These are phyloP conservation scores for Fusarium domesticum DNA, from an alignment of 2,329 filamentous ascomycete genomes.

Conservation along the genomic window DNA sequence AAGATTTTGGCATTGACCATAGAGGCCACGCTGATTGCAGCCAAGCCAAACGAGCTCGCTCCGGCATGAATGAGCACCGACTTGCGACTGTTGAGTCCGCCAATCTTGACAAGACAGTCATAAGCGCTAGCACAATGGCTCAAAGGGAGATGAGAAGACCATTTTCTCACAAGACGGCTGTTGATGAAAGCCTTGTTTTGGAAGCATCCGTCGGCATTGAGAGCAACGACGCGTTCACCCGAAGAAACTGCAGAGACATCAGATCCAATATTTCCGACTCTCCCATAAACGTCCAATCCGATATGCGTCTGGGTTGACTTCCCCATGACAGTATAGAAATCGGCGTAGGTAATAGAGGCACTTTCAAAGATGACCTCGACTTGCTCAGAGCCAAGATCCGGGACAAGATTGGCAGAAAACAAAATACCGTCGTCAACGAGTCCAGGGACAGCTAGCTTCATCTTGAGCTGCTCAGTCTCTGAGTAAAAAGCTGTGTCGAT, in stretches of 20 bases:
- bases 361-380: conserved; percentile 41
- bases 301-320: conserved; percentile 31
- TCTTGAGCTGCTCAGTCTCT: conserved; percentile 13
- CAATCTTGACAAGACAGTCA: conserved; percentile 39
- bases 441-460: conserved; percentile 28
- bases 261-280: conserved; percentile 35
- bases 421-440: conserved; percentile 24
- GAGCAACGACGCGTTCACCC: conserved; percentile 43
- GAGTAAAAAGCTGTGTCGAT: conserved; percentile 22
- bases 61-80: conserved; percentile 45
- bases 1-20: conserved; percentile 41
- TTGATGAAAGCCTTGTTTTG: conserved; percentile 35
- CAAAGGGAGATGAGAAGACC: conserved; percentile 31
- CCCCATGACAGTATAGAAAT: conserved; percentile 38
- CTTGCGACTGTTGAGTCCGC: conserved; percentile 26
- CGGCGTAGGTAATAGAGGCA: conserved; percentile 36
- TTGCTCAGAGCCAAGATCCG: conserved; percentile 31
- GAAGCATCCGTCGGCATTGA: conserved; percentile 37
- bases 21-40: conserved; percentile 42
- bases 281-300: conserved; percentile 43
- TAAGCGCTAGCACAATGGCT: conserved; percentile 42
- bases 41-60: conserved; percentile 43
- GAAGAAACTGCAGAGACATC: conserved; percentile 31
- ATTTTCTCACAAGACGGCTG: conserved; percentile 36
- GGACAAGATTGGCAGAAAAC: conserved; percentile 21